Evolutionary conservation across 108 stramenopile genomes (phyloP), one percentile per base, ranked within the genome.

Genomic region (Skeletonema tropicum): DNA sequence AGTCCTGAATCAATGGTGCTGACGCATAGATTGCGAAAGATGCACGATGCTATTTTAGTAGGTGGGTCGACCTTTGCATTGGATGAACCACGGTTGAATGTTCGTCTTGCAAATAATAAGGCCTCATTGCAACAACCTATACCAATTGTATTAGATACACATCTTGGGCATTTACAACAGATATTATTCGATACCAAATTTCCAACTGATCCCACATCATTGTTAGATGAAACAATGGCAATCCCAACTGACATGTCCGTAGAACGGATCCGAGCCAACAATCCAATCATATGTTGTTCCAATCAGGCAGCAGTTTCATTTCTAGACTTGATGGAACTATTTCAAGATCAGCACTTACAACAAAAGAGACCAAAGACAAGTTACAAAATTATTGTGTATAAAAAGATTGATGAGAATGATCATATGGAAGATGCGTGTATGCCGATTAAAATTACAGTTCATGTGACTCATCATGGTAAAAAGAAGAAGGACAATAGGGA

Each of bases 31-130:
- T 73, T 94, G 25, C 77, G 94, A 42, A 87, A 89, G 60, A 76
- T 88, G 33, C 90, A 92, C 69, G 91, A 94, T 68, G 94, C 85
- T 0, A 87, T 94, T 38, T 52, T 94, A 72, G 80, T 94, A 6
- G 93, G 93, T 21, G 90, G 93, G 9, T 71, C 65, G 17, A 94
- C 93, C 12, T 76, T 94, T 21, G 25, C 76, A 14, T 41, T 85
- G 19, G 93, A 94, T 77, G 86, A 87, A 72, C 93, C 93, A 30
- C 39, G 91, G 31, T 70, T 94, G 46, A 87, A 76, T 60, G 90
- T 89, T 74, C 86, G 93, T 60, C 49, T 94, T 3, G 15, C 41
- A 29, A 29, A 29, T 13, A 72, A 58, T n/a, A n/a, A n/a, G n/a
- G 32, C 19, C 62, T 29, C 26, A 29, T 9, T 29, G 10, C 29